Conservation (phyloP, 148 eudicot species). For the Arbutus unedo region DNA sequence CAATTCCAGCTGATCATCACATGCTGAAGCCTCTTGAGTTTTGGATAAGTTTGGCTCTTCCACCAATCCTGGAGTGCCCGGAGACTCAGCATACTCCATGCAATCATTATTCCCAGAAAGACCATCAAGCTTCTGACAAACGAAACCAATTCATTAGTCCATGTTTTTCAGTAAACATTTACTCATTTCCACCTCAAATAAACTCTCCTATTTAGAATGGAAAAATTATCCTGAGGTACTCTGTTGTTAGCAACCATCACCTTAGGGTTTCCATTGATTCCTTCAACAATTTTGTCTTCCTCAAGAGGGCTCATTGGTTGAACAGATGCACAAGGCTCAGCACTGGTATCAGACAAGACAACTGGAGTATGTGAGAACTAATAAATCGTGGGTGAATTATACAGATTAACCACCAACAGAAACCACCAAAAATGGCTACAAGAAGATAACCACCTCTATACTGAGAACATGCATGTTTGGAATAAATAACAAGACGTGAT, state of each 20-base stretch:
- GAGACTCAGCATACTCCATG: slow-evolving; percentile 67
- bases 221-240: slow-evolving; percentile 9
- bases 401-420: background rate
- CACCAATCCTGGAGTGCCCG: slow-evolving; percentile 75
- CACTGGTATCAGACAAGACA: slow-evolving; percentile 39
- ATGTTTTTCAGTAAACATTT: background rate
- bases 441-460: background rate
- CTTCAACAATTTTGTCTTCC: slow-evolving; percentile 42
- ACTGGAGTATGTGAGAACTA: slow-evolving; percentile 8
- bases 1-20: slow-evolving; percentile 78
- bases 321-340: slow-evolving; percentile 41
- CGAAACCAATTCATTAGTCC: slow-evolving; percentile 1
- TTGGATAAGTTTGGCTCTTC: slow-evolving; percentile 78
- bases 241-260: slow-evolving; percentile 23
- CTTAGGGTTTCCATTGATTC: slow-evolving; percentile 28
- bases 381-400: background rate
- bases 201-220: background rate
- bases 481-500: background rate
- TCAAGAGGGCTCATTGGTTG: slow-evolving; percentile 37
- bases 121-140: slow-evolving; percentile 28
- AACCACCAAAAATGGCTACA: background rate
- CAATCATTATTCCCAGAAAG: slow-evolving; percentile 25
- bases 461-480: background rate
- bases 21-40: slow-evolving; percentile 59
- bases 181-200: background rate